Evolutionary conservation across 257 asterid species (phyloP).

Genomic region (Solanum sejunctum): DNA sequence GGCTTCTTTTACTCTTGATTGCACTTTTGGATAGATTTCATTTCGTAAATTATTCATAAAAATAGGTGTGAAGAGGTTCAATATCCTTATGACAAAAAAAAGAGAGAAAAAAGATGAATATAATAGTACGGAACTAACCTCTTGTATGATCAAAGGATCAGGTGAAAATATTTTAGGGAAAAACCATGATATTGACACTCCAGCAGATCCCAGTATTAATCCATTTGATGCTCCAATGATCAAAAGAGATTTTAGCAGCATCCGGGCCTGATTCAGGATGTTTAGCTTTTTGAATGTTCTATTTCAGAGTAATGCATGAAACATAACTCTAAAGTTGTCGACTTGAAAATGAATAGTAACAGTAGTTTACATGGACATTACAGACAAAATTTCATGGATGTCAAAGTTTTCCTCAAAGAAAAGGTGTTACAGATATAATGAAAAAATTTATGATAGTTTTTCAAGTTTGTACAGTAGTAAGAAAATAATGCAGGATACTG

Average conservation of each 20-base stretch:
- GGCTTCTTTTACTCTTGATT: neutral
- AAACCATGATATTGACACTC: conserved; percentile 74
- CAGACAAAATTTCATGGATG: neutral
- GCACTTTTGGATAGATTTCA: neutral
- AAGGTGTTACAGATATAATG: neutral
- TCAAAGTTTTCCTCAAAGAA: neutral
- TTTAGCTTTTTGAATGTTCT: neutral
- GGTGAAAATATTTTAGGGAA: conserved; percentile 74
- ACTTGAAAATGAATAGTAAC: neutral
- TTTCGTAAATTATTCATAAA: neutral
- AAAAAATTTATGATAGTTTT: neutral
- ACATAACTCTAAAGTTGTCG: neutral
- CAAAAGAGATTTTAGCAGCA: conserved; percentile 65
- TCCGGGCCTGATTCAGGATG: conserved; percentile 51
- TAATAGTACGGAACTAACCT: conserved; percentile 31
- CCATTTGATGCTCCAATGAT: conserved; percentile 69
- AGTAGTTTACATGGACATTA: neutral
- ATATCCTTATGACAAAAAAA: neutral
- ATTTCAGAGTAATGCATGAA: neutral
- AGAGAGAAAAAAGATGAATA: neutral
- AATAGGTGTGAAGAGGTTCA: neutral
- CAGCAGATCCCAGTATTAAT: conserved; percentile 53
- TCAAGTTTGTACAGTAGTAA: neutral
- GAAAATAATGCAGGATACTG: neutral
- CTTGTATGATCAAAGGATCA: conserved; percentile 58